Percentiles rank a stretch among this genome's conserved stretches.
These are phyloP conservation scores for Rhodotorula sp. DNA, from an alignment of 1,284 basidiomycete species.

Conservation along the genomic window DNA sequence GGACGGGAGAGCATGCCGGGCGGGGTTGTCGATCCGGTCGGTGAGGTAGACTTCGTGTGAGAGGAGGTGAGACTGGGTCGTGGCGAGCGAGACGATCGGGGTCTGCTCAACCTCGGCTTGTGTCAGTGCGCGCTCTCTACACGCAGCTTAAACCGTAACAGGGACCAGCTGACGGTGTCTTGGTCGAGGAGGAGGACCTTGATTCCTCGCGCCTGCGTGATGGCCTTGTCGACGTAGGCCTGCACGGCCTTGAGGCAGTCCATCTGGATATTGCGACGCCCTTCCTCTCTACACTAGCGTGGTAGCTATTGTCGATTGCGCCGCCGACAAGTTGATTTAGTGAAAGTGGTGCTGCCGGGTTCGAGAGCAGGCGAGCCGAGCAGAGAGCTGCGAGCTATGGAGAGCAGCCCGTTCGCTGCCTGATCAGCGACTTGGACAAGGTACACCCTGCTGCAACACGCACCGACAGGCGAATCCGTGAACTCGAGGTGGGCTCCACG, in stretches of 20 bases:
- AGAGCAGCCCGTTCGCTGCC: too few species aligned
- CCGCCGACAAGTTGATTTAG: too few species aligned
- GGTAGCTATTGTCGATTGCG: too few species aligned
- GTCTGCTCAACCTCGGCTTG: conserved; percentile 60
- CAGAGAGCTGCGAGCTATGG: rapidly evolving
- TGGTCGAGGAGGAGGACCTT: conserved; percentile 96
- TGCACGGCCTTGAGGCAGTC: conserved; percentile 93
- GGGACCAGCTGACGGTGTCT: conserved; percentile 70
- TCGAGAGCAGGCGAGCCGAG: too few species aligned
- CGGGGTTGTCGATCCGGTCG: conserved; percentile 84
- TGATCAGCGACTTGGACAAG: too few species aligned
- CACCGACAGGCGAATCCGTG: too few species aligned
- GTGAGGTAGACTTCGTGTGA: conserved; percentile 97
- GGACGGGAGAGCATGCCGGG: conserved; percentile 22
- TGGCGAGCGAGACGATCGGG: conserved; percentile 92
- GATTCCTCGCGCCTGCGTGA: conserved; percentile 82
- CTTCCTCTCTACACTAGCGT: too few species aligned
- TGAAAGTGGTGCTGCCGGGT: too few species aligned
- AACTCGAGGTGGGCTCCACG: too few species aligned
- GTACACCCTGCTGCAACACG: too few species aligned
- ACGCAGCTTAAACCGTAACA: neutral
- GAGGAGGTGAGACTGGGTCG: conserved; percentile 91
- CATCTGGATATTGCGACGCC: conserved; percentile 57
- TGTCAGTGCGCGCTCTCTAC: neutral
- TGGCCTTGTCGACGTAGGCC: conserved; percentile 87